Evolutionary conservation across 129 eudicot genomes (phyloP), one percentile per base, ranked within the genome.

Genomic region (Heracleum sosnowskyi): DNA sequence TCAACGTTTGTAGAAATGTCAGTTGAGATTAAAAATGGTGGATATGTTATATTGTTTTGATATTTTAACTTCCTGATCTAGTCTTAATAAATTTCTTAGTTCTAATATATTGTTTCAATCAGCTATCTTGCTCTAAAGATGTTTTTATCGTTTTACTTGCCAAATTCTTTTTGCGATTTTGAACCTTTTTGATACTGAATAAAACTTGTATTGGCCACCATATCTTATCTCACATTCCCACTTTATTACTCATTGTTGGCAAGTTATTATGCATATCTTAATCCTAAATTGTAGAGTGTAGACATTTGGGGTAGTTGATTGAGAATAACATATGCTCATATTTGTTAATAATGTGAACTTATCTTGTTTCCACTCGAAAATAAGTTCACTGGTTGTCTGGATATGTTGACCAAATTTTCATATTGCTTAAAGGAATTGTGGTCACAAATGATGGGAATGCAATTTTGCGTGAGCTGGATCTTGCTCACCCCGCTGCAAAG

Each of bases 361-460:
- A 8, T 18, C 15, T 46, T n/a, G n/a, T n/a, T n/a, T n/a, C n/a
- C n/a, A n/a, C n/a, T n/a, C n/a, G n/a, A n/a, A n/a, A n/a, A n/a
- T n/a, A n/a, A n/a, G n/a, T n/a, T n/a, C n/a, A n/a, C n/a, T n/a
- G n/a, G 2, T 16, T 31, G 31, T 33, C 34, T 34, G 33, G 33
- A n/a, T 49, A 37, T 51, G 2, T 33, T 42, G 57, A 44, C 42
- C 13, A 69, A 36, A 28, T 34, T 29, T 74, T n/a, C 44, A 49
- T 76, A 24, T 13, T n/a, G n/a, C n/a, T 69, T 37, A 20, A 84
- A 95, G 98, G 98, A 55, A 95, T 95, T 77, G 98, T 95, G 35
- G 98, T 95, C 75, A 95, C 98, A n/a, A 95, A 95, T 86, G 98
- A 95, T 29, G 98, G 98, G 75, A 95, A 91, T 86, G 98, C 98